phyloP scores from a whole-genome alignment of 768 basidiomycete genomes.

The Rhizopogon sp. region DNA sequence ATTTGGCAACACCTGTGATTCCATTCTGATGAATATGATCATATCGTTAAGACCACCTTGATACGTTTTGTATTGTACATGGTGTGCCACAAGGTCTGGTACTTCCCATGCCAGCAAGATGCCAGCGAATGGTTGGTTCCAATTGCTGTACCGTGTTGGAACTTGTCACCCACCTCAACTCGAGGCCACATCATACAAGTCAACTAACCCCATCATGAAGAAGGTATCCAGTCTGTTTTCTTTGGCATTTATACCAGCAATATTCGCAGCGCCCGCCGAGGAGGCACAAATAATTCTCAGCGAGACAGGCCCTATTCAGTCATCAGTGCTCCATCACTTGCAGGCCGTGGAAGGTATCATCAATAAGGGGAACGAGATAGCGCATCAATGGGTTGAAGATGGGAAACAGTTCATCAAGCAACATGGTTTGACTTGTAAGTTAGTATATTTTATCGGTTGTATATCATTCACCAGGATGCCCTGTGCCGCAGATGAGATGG shows the following conservation, averaged over 20 bases:
- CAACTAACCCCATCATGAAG: constrained; percentile 25
- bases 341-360: constrained; percentile 40
- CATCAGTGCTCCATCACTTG: constrained; percentile 20
- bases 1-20: neutral
- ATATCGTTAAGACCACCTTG: neutral
- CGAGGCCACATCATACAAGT: neutral
- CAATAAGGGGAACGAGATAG: constrained; percentile 37
- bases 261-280: constrained; percentile 32
- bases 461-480: neutral
- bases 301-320: constrained; percentile 16
- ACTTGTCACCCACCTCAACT: too few relatives aligned
- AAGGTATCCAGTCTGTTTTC: constrained; percentile 29
- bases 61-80: neutral
- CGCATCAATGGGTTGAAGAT: constrained; percentile 58
- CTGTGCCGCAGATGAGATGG: constrained; percentile 46
- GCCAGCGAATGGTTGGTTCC: too few relatives aligned
- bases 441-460: neutral
- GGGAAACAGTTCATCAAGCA: constrained; percentile 67
- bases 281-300: constrained; percentile 41
- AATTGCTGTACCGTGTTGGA: too few relatives aligned
- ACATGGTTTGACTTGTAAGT: constrained; percentile 68
- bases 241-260: constrained; percentile 30
- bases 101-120: too few relatives aligned
- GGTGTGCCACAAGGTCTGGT: too few relatives aligned
- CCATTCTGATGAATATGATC: neutral